Percentiles rank a stretch among this genome's conserved stretches.
These are phyloP conservation scores for Candida ortonii DNA, from an alignment of 805 yeast genomes.

Conservation along the genomic window DNA sequence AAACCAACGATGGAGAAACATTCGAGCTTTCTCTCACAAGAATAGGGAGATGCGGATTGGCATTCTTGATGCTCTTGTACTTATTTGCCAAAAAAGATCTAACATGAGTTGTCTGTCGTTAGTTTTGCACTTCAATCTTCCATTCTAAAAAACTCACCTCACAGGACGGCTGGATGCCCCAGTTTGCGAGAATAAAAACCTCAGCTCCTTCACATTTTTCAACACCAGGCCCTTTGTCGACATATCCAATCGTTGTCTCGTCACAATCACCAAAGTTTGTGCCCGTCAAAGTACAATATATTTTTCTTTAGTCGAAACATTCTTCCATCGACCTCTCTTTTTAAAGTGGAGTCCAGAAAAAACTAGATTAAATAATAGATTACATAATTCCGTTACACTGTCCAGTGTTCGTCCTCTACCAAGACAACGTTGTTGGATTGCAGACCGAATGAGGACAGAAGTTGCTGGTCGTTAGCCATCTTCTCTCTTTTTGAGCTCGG, in stretches of 20 bases:
- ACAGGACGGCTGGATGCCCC: constrained; percentile 67
- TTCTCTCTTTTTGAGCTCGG: constrained; percentile 10
- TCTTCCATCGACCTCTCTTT: no score
- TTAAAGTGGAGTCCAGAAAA: no score
- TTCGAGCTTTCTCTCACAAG: constrained; percentile 76
- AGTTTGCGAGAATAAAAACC: constrained; percentile 80
- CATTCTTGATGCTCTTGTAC: constrained; percentile 62
- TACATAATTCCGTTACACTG: constrained; percentile 1
- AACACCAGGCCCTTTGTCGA: constrained; percentile 34
- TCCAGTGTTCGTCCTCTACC: constrained; percentile 11
- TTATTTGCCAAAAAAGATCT: constrained; percentile 59
- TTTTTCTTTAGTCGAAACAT: no score
- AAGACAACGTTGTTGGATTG: constrained; percentile 5
- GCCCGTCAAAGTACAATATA: no score
- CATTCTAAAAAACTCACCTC: constrained; percentile 32
- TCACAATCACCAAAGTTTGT: no score
- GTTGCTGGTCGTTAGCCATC: constrained; percentile 22
- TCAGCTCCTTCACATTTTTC: constrained; percentile 67
- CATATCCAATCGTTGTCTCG: constrained; percentile 12
- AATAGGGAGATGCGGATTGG: constrained; percentile 67
- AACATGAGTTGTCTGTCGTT: no score
- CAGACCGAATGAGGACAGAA: constrained; percentile 10
- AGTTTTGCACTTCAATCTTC: background rate
- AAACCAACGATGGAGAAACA: constrained; percentile 68
- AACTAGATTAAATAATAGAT: background rate